Percentiles rank a stretch among this genome's conserved stretches.
These are phyloP conservation scores for Neurospora pannonica DNA, from an alignment of 495 filamentous ascomycete genomes.

Conservation along the genomic window DNA sequence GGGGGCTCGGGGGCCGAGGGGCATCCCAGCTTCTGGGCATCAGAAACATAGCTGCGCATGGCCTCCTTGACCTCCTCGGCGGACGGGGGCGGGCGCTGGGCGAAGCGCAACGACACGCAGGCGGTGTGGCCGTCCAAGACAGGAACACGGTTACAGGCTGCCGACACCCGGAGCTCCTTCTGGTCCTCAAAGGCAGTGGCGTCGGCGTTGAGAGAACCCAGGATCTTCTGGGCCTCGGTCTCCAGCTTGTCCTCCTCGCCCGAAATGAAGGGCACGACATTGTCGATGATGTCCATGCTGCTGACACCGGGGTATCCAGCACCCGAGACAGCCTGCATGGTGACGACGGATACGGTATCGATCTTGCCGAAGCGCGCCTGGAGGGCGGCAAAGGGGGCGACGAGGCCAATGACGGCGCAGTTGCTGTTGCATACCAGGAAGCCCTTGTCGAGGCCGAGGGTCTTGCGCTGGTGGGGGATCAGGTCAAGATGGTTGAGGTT, in stretches of 20 bases:
- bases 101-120: slow-evolving; percentile 70
- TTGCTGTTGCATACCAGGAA: slow-evolving; percentile 87
- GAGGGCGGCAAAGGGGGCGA: slow-evolving; percentile 80
- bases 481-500: slow-evolving; percentile 70
- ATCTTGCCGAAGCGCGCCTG: slow-evolving; percentile 67
- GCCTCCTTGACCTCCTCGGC: slow-evolving; percentile 62
- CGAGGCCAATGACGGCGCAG: slow-evolving; percentile 81
- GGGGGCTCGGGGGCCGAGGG: slow-evolving; percentile 65
- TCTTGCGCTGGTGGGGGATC: slow-evolving; percentile 64
- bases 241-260: slow-evolving; percentile 86
- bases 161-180: slow-evolving; percentile 54
- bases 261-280: slow-evolving; percentile 77
- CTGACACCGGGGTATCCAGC: slow-evolving; percentile 84
- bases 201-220: slow-evolving; percentile 56
- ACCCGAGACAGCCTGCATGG: slow-evolving; percentile 80
- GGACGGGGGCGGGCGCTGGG: slow-evolving; percentile 40
- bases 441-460: slow-evolving; percentile 59
- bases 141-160: slow-evolving; percentile 73
- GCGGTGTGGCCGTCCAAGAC: slow-evolving; percentile 81
- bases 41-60: slow-evolving; percentile 61
- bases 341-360: slow-evolving; percentile 68
- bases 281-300: slow-evolving; percentile 65
- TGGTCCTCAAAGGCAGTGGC: slow-evolving; percentile 59
- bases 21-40: slow-evolving; percentile 63
- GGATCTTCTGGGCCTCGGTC: slow-evolving; percentile 78